Conservation (phyloP, 2,329 filamentous ascomycete species). For the Diplodia scrobiculata region DNA sequence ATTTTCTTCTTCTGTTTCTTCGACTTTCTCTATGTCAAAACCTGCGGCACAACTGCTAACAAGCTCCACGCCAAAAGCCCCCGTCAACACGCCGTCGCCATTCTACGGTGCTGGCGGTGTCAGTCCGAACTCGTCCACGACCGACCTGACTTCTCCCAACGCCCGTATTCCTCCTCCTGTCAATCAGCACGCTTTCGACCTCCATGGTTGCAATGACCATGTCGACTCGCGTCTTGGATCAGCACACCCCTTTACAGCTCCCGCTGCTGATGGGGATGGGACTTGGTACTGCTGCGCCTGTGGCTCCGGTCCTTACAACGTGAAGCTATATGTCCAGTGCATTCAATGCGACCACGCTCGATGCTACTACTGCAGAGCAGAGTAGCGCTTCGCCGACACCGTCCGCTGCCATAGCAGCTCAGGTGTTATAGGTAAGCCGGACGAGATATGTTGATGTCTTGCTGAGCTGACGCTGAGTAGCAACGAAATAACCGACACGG, state of each 20-base stretch:
- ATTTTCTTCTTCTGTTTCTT: neutral
- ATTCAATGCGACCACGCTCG: neutral
- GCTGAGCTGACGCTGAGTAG: neutral
- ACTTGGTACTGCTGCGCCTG: slow-evolving; percentile 16
- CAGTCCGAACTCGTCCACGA: neutral
- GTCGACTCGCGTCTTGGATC: neutral
- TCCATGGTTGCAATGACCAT: neutral
- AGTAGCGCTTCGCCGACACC: neutral
- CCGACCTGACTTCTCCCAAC: neutral
- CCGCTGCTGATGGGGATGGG: neutral
- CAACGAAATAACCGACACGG: neutral
- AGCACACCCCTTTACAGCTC: neutral
- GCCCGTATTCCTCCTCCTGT: neutral
- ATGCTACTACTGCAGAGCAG: slow-evolving; percentile 1
- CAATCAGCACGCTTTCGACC: neutral
- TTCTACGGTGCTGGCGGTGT: neutral
- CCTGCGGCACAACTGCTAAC: neutral
- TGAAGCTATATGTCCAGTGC: neutral
- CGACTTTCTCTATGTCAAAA: neutral
- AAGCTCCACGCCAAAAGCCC: neutral
- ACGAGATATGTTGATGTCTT: neutral
- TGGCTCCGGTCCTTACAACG: neutral
- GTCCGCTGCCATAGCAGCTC: neutral
- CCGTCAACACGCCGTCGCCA: neutral
- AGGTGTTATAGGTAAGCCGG: neutral